Evolutionary conservation across 495 filamentous ascomycete genomes (phyloP).

Genomic region (Penicillium riverlandense): DNA sequence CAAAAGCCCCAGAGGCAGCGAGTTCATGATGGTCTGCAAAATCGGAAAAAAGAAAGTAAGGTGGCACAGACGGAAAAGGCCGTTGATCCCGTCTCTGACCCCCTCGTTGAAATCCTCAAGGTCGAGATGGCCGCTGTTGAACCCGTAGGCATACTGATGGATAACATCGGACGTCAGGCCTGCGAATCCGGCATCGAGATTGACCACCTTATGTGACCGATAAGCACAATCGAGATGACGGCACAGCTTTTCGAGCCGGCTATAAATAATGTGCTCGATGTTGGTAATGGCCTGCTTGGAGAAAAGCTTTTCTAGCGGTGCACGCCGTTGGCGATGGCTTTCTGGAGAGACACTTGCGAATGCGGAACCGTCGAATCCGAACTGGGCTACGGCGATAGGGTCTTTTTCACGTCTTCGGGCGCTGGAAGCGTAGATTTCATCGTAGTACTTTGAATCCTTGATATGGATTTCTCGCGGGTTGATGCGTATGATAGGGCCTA

Average conservation of each 20-base stretch:
- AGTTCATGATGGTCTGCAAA: slow-evolving; percentile 6
- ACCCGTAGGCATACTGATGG: slow-evolving; percentile 18
- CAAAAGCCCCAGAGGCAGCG: slow-evolving; percentile 6
- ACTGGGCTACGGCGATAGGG: slow-evolving; percentile 4
- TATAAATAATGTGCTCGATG: slow-evolving; percentile 7
- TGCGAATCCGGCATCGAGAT: slow-evolving; percentile 16
- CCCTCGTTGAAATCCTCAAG: slow-evolving; percentile 14
- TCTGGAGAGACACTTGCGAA: slow-evolving; percentile 16
- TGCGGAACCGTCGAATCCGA: slow-evolving; percentile 6
- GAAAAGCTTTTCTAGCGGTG: slow-evolving; percentile 19
- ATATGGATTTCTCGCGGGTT: slow-evolving; percentile 44
- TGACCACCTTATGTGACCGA: slow-evolving; percentile 6
- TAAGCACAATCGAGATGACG: slow-evolving; percentile 5
- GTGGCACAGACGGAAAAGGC: slow-evolving; percentile 9
- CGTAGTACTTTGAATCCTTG: slow-evolving; percentile 30
- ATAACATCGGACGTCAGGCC: slow-evolving; percentile 21
- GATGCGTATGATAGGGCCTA: slow-evolving; percentile 48
- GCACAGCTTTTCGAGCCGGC: slow-evolving; percentile 9
- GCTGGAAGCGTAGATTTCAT: slow-evolving; percentile 23
- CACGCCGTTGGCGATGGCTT: slow-evolving; percentile 18
- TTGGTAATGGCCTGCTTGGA: slow-evolving; percentile 14
- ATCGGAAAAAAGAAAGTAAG: slow-evolving; percentile 13
- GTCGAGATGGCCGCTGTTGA: slow-evolving; percentile 16
- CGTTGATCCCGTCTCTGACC: slow-evolving; percentile 17
- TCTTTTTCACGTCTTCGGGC: slow-evolving; percentile 20